Evolutionary conservation across 2,329 filamentous ascomycete genomes (phyloP).

Genomic region (Diaporthe sp.): DNA sequence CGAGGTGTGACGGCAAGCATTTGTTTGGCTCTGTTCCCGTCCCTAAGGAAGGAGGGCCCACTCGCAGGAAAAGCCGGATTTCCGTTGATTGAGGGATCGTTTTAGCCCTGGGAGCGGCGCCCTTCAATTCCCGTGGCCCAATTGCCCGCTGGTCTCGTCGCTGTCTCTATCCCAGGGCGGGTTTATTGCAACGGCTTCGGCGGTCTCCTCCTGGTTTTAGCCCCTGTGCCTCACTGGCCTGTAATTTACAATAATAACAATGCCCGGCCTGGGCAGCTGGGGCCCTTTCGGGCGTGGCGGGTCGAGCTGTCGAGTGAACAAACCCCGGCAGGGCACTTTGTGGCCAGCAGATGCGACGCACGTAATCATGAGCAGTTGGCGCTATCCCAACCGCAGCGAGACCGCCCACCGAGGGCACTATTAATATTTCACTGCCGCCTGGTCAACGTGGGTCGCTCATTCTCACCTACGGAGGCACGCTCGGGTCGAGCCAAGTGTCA

Average conservation of each 20-base stretch:
- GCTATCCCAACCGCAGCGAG: not conserved
- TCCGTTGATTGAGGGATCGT: conserved; percentile 27
- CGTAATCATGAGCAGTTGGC: not conserved
- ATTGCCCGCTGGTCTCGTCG: not conserved
- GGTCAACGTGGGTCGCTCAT: not conserved
- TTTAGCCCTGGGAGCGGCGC: not conserved
- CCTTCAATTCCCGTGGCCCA: conserved; percentile 23
- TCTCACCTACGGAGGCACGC: not conserved
- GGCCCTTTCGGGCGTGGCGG: not conserved
- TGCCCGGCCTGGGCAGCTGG: not conserved
- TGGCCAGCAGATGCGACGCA: not conserved
- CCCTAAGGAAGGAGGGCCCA: not conserved
- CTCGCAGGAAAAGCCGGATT: conserved; percentile 13
- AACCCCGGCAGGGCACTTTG: not conserved
- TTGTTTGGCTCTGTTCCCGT: conserved; percentile 17
- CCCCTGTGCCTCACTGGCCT: conserved; percentile 10
- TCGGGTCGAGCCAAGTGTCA: not conserved
- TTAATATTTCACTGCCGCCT: conserved; percentile 19
- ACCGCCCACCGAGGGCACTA: not conserved
- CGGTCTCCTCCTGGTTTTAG: conserved; percentile 15
- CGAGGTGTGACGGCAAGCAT: conserved; percentile 24
- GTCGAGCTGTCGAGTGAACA: not conserved
- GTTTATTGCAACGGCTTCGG: conserved; percentile 1
- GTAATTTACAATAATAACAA: conserved; percentile 25
- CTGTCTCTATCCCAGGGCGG: not conserved